Conservation (phyloP, 176 grass and related monocot genomes). For the Oryza meyeriana region DNA sequence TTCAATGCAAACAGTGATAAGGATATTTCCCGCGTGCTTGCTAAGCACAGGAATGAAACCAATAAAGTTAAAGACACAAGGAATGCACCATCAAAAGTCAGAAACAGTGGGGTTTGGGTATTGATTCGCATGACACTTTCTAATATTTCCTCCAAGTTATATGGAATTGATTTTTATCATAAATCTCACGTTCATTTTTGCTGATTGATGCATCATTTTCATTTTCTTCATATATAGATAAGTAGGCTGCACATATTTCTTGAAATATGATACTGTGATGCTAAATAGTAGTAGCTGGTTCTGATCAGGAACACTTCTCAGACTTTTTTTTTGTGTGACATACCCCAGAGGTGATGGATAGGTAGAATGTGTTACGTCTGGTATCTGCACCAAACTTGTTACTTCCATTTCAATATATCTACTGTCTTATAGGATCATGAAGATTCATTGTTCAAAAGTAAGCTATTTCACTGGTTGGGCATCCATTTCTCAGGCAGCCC, state of each 20-base stretch:
- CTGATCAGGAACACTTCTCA: background rate
- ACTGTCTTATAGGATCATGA: background rate
- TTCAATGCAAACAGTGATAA: slow-evolving; percentile 50
- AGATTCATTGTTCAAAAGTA: background rate
- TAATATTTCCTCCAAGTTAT: background rate
- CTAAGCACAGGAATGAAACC: slow-evolving; percentile 17
- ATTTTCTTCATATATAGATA: background rate
- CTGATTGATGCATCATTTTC: background rate
- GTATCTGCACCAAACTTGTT: background rate
- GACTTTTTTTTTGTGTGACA: background rate
- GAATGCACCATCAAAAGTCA: slow-evolving; percentile 10
- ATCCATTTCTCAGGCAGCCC: background rate
- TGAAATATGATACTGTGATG: background rate
- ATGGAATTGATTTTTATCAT: background rate
- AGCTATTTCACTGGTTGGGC: background rate
- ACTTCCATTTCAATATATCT: background rate
- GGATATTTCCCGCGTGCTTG: slow-evolving; percentile 28
- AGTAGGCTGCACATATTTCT: background rate
- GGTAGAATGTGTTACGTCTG: background rate
- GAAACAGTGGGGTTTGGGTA: slow-evolving; percentile 29
- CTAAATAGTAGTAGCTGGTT: background rate
- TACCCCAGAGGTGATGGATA: background rate
- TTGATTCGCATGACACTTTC: slow-evolving; percentile 9
- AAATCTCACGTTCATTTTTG: background rate
- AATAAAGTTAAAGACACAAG: slow-evolving; percentile 24